A percentile compares a stretch with the other conserved stretches of the same genome.
Evolutionary conservation across 2,329 filamentous ascomycete species (phyloP).

Genomic region (Teratosphaeria viscida): DNA sequence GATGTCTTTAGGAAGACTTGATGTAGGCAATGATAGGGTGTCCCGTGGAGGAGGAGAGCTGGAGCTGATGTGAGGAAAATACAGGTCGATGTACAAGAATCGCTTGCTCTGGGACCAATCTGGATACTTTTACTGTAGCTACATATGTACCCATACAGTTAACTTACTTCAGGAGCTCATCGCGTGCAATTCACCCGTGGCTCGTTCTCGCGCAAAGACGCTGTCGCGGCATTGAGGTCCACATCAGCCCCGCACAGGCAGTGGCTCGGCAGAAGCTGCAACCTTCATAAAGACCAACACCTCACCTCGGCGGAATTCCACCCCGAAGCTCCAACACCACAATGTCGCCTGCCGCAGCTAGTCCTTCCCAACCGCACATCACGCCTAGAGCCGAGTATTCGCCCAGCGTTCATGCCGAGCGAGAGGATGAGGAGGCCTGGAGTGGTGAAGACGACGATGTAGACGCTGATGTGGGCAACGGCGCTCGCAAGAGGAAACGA

Average conservation of each 20-base stretch:
- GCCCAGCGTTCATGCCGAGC: conserved; percentile 13
- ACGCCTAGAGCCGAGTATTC: conserved; percentile 11
- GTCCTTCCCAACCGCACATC: conserved; percentile 1
- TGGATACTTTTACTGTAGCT: neutral
- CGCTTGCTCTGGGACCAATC: neutral
- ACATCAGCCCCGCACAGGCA: neutral
- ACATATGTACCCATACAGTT: neutral
- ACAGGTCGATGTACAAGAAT: neutral
- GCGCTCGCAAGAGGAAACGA: conserved; percentile 38
- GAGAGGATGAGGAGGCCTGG: conserved; percentile 26
- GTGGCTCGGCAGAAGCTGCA: neutral
- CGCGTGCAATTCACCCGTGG: neutral
- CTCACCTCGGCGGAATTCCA: neutral
- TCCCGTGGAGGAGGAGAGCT: no score
- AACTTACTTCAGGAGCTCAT: neutral
- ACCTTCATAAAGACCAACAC: neutral
- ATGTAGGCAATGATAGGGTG: no score
- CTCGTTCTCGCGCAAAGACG: neutral
- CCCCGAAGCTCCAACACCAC: neutral
- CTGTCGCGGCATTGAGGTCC: neutral
- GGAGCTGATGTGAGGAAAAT: no score
- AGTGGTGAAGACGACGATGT: conserved; percentile 30
- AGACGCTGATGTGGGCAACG: conserved; percentile 25
- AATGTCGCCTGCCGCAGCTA: conserved; percentile 1
- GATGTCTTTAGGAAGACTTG: no score